Evolutionary conservation across 208 protist species (phyloP).

Genomic region (Lotmaria passim): DNA sequence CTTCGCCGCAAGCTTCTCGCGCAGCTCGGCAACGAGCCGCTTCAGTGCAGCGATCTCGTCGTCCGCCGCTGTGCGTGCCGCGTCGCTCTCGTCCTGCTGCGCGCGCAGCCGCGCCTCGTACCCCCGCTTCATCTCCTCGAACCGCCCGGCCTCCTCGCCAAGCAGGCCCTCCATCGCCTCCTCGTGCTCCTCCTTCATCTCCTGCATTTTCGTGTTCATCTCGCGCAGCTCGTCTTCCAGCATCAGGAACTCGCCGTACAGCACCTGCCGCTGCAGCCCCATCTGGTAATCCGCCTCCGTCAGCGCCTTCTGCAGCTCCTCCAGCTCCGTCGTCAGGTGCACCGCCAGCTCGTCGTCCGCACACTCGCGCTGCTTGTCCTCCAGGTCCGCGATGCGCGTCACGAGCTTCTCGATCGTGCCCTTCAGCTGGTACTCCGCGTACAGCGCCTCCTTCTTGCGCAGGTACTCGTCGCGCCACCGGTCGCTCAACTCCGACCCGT

Average conservation of each 20-base stretch:
- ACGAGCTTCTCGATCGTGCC: constrained; percentile 67
- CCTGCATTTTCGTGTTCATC: constrained; percentile 73
- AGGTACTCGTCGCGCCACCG: constrained; percentile 64
- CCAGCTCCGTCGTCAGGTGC: constrained; percentile 66
- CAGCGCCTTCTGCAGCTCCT: constrained; percentile 58
- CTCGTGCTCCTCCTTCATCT: constrained; percentile 77
- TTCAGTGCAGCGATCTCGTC: constrained; percentile 34
- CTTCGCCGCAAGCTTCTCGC: constrained; percentile 26
- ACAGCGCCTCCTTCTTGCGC: constrained; percentile 80
- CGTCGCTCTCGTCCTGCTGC: constrained; percentile 28
- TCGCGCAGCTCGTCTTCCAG: constrained; percentile 71
- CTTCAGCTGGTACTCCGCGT: constrained; percentile 75
- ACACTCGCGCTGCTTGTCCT: constrained; percentile 52
- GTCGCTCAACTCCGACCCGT: constrained; percentile 46
- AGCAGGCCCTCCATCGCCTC: constrained; percentile 66
- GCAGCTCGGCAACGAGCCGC: constrained; percentile 22
- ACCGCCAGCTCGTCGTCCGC: constrained; percentile 61
- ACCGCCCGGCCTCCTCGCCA: constrained; percentile 51
- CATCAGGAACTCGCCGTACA: constrained; percentile 68
- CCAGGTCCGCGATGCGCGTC: constrained; percentile 63
- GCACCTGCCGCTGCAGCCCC: constrained; percentile 60
- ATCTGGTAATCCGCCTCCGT: constrained; percentile 68
- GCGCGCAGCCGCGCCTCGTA: constrained; percentile 41
- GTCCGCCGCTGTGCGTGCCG: constrained; percentile 8
- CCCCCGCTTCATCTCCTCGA: constrained; percentile 43